A percentile compares a stretch with the other conserved stretches of the same genome.
Evolutionary conservation across 2,329 filamentous ascomycete species (phyloP).

Genomic region (Neofusicoccum cordaticola): DNA sequence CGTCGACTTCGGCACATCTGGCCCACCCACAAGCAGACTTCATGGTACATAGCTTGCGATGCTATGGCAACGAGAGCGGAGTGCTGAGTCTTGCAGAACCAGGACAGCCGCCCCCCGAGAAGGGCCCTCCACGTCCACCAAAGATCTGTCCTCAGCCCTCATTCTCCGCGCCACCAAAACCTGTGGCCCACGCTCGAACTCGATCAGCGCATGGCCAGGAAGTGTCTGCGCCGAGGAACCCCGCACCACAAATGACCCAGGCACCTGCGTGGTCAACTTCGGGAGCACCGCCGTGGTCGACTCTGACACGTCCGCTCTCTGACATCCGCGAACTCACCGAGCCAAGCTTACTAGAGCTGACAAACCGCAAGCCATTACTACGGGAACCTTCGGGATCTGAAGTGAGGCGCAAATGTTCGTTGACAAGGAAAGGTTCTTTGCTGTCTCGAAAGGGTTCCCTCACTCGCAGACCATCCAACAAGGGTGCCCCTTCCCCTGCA

Average conservation of each 20-base stretch:
- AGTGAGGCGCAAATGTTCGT: conserved; percentile 26
- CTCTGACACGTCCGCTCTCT: conserved; percentile 44
- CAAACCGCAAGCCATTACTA: conserved; percentile 28
- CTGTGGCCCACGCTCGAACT: not conserved
- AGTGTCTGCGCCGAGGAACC: not conserved
- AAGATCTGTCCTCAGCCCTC: not conserved
- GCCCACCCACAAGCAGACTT: conserved; percentile 5
- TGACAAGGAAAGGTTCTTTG: conserved; percentile 34
- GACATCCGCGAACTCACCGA: conserved; percentile 52
- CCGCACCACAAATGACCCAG: conserved; percentile 4
- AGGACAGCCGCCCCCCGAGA: conserved; percentile 24
- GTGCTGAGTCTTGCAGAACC: conserved; percentile 3
- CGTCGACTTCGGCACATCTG: conserved; percentile 17
- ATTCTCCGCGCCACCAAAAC: not conserved
- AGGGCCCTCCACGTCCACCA: conserved; percentile 20
- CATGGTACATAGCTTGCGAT: not conserved
- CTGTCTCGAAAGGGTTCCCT: conserved; percentile 17
- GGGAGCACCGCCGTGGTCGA: conserved; percentile 24
- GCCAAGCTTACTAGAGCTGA: conserved; percentile 43
- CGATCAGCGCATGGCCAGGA: not conserved
- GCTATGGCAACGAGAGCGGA: not conserved
- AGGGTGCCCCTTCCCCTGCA: conserved; percentile 31
- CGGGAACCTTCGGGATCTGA: conserved; percentile 21
- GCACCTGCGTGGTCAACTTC: conserved; percentile 27
- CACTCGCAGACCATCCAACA: conserved; percentile 25